Base-by-base conservation (phyloP, 257 asterid species). In the Hygrophila difformis region DNA sequence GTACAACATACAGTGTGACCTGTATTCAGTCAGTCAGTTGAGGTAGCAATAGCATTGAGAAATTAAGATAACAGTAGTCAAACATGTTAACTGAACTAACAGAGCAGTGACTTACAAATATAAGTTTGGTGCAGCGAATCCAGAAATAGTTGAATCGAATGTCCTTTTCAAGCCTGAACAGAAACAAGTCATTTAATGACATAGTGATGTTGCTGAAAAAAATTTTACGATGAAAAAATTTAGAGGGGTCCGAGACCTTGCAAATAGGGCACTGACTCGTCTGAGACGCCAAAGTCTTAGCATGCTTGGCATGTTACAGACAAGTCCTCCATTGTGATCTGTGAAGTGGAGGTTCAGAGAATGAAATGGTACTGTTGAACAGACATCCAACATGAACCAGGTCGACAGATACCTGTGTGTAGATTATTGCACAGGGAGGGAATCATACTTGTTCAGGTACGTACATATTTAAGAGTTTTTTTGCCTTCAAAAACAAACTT, bases 211-310 rank as follows among this genome's bases (percentile, higher is more conserved):
- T 11, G 23, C n/a, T n/a, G 12, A 45, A 11, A 9, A 17, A 14
- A 6, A 36, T 9, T 35, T 41, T 41, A 45, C 16, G 24, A 6
- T 13, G 2, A 31, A 34, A 6, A 39, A 49, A 24, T 15, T 19
- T 29, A 13, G 26, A 29, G 49, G 18, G 35, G 14, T 35, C 15
- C 26, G 1, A 1, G 36, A 85, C 92, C 92, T 79, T 18, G 96
- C 89, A 41, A 82, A 86, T 17, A 86, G 53, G 35, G 74, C 64
- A 77, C 96, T 79, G 56, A 79, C 93, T 47, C 94, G 69, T 53
- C 93, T 67, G 57, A 86, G 86, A 16, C 96, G 96, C 96, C 96
- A 86, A 22, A 86, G 84, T 35, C 96, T 65, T 29, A 86, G 82
- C 93, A 86, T 79, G 56, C 83, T 71, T 31, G 82, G 71, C 55